Evolutionary conservation across 169 alveolate species (phyloP), one percentile per base, ranked within the genome.

Genomic region (Plasmodium gonderi): DNA sequence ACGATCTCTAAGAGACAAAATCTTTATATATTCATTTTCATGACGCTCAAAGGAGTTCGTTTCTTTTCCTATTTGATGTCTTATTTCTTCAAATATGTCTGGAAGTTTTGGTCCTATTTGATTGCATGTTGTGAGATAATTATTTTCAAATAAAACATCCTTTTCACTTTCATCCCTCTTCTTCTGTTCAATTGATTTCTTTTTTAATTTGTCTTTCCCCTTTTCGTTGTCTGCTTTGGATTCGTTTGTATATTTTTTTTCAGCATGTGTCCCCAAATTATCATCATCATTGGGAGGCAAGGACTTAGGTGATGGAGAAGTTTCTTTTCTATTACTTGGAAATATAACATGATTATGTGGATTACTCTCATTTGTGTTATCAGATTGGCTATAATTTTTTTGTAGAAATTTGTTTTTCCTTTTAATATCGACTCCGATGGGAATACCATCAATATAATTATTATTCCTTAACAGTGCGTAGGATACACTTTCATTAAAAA

Each of bases 381-480:
- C 20, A n/a, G 20, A 3, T 7, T 40, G 11, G 4, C 33, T 2
- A 26, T 9, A 14, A 42, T 36, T 29, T 44, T 36, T 60, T 60
- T 29, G 8, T 4, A 14, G 33, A 23, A 11, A 29, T 29, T 72
- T 47, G 17, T 90, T 38, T 33, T 36, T 49, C 38, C 23, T 17
- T 29, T 78, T 40, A 11, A 77, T 42, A 68, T 90, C 51, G 11
- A 90, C 75, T 1, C 94, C 94, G 17, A 90, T 78, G 31, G 94
- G 94, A 44, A 90, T 78, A 9, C 94, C 94, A 65, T 90, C 94
- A 40, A 79, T 90, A 47, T 90, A 90, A 20, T 79, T 68, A 29
- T 79, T 42, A 47, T 90, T 90, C 8, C 94, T 76, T 6, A 90
- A 44, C 51, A 90, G 74, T 5, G 90, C 29, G 54, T 90, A 90